Evolutionary conservation across 768 basidiomycete species (phyloP).

Genomic region (Auricularia cornea): DNA sequence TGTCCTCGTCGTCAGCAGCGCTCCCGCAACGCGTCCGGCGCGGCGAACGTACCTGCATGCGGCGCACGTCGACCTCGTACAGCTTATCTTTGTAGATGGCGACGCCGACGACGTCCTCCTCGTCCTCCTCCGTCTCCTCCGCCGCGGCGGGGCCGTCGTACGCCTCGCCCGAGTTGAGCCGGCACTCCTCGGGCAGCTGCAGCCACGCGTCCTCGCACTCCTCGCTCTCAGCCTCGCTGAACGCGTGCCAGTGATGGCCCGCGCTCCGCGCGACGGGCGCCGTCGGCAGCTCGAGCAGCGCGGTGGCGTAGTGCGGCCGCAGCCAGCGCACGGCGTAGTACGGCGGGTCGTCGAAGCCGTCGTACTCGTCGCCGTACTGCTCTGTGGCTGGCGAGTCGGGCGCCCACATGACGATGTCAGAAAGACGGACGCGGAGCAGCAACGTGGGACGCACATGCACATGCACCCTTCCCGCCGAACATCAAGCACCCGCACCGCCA

Average conservation of each 20-base stretch:
- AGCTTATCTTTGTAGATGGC: conserved; percentile 17
- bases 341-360: neutral
- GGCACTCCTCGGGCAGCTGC: conserved; percentile 10
- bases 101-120: conserved; percentile 16
- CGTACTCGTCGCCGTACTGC: too few relatives aligned
- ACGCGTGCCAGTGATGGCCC: conserved; percentile 13
- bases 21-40: neutral
- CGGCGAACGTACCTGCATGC: conserved; percentile 15
- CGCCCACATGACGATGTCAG: too few relatives aligned
- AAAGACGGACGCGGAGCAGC: too few relatives aligned
- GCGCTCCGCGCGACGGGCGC: conserved; percentile 10
- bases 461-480: too few relatives aligned
- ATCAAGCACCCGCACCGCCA: too few relatives aligned
- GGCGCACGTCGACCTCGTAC: conserved; percentile 21
- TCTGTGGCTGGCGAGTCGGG: too few relatives aligned
- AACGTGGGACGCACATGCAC: too few relatives aligned
- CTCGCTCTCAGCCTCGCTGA: conserved; percentile 16
- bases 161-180: neutral
- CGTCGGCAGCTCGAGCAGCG: conserved; percentile 12
- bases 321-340: conserved; percentile 10
- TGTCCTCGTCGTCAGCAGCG: neutral
- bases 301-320: conserved; percentile 8
- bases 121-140: conserved; percentile 7
- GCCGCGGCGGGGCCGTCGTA: neutral
- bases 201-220: conserved; percentile 20